Evolutionary conservation across 257 asterid genomes (phyloP).

Genomic region (Nicotiana otophora): DNA sequence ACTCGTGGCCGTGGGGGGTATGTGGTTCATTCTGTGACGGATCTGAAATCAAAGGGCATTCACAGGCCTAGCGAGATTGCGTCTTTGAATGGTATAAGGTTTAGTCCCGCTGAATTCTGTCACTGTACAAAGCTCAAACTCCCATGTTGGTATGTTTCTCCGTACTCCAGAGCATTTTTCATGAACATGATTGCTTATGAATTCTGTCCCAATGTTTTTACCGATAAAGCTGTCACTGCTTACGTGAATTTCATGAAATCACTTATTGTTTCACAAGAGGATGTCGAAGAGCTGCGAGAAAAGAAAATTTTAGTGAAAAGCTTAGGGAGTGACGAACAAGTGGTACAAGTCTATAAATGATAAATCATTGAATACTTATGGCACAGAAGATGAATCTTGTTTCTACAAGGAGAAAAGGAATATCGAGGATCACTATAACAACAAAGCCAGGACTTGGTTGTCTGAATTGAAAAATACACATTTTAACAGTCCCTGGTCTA

Average conservation of each 20-base stretch:
- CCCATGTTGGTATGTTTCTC: neutral
- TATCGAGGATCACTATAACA: neutral
- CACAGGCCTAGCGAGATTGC: neutral
- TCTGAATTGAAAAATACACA: neutral
- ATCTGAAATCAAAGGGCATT: neutral
- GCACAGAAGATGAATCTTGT: neutral
- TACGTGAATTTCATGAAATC: constrained; percentile 6
- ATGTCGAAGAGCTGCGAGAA: constrained; percentile 11
- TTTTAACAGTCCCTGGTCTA: constrained; percentile 8
- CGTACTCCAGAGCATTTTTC: neutral
- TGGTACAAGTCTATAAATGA: neutral
- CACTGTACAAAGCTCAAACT: neutral
- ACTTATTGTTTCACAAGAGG: neutral
- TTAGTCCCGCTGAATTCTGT: neutral
- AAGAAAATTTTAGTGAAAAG: neutral
- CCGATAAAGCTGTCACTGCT: neutral
- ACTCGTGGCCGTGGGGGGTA: too few relatives aligned
- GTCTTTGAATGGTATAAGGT: neutral
- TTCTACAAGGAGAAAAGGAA: fast-evolving
- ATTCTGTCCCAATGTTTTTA: neutral
- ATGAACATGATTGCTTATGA: neutral
- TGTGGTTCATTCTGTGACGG: neutral
- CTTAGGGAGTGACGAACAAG: neutral
- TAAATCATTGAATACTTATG: neutral
- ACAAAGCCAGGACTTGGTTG: constrained; percentile 1